These are phyloP conservation scores for Cyclotella sp. DNA, from an alignment of 108 stramenopile species.

Conservation along the genomic window DNA sequence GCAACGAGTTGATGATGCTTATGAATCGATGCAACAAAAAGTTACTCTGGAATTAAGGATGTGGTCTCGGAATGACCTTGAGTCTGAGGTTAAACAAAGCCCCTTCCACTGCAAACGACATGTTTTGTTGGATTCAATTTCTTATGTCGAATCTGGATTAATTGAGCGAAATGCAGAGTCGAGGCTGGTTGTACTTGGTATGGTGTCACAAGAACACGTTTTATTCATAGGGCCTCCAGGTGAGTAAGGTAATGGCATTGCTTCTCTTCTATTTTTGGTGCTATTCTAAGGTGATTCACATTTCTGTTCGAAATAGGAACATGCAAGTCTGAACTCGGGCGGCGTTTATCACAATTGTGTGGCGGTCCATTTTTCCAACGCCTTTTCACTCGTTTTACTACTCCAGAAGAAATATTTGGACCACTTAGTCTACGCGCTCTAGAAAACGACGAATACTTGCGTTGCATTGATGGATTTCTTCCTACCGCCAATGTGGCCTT, in stretches of 20 bases:
- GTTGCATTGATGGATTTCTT: constrained; percentile 70
- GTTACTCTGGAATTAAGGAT: constrained; percentile 9
- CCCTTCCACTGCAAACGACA: constrained; percentile 39
- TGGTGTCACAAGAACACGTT: constrained; percentile 74
- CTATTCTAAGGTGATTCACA: not conserved
- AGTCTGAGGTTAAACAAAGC: constrained; percentile 26
- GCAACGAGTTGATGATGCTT: constrained; percentile 35
- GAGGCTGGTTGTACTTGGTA: constrained; percentile 58
- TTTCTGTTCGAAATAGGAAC: constrained; percentile 32
- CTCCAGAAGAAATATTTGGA: constrained; percentile 75
- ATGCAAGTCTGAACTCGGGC: constrained; percentile 60
- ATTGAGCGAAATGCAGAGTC: constrained; percentile 75
- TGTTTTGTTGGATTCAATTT: constrained; percentile 51
- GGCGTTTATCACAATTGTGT: constrained; percentile 63
- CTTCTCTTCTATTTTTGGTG: not conserved
- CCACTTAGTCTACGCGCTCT: constrained; percentile 63
- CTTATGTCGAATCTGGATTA: constrained; percentile 58
- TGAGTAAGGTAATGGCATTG: not conserved
- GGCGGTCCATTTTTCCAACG: constrained; percentile 77
- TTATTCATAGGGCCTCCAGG: constrained; percentile 64
- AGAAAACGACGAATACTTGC: constrained; percentile 74
- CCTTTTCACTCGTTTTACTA: constrained; percentile 77
- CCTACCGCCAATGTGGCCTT: constrained; percentile 63
- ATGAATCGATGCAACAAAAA: constrained; percentile 17
- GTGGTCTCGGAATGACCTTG: constrained; percentile 23